These are phyloP conservation scores for Anthracocystis walkeri DNA, from an alignment of 1,284 basidiomycete genomes.

Conservation along the genomic window DNA sequence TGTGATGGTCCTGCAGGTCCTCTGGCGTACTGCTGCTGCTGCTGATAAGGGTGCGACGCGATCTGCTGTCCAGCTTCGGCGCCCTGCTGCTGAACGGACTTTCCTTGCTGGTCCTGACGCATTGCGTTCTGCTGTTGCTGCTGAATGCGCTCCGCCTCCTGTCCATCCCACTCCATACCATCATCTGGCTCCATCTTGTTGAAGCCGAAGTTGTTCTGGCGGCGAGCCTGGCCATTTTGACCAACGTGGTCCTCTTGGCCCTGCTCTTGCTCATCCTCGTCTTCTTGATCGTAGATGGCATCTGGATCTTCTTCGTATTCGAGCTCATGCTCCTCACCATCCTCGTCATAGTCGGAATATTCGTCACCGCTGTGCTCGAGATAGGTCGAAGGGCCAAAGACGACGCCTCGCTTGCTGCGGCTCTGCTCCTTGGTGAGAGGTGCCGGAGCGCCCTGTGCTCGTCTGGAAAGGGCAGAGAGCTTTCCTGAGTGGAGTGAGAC, in stretches of 20 bases:
- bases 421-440: conserved; percentile 47
- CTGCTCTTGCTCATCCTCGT: conserved; percentile 18
- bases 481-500: conserved; percentile 65
- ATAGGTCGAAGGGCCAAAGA: conserved; percentile 65
- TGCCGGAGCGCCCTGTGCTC: conserved; percentile 54
- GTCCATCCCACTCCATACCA: conserved; percentile 72
- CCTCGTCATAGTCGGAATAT: conserved; percentile 59
- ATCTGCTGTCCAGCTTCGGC: conserved; percentile 20
- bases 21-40: conserved; percentile 22
- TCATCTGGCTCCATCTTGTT: conserved; percentile 72
- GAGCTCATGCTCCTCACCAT: conserved; percentile 57
- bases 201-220: conserved; percentile 19
- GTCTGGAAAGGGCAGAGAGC: conserved; percentile 64
- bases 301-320: conserved; percentile 54
- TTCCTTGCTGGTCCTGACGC: conserved; percentile 29
- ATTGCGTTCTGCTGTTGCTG: conserved; percentile 45
- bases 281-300: conserved; percentile 50
- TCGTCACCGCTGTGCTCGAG: conserved; percentile 68
- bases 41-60: conserved; percentile 26
- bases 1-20: conserved; percentile 21
- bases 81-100: conserved; percentile 39
- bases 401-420: conserved; percentile 60
- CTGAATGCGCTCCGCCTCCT: conserved; percentile 70
- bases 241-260: conserved; percentile 8
- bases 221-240: conserved; percentile 9